phyloP scores from a whole-genome alignment of 768 basidiomycete genomes.

The Dioszegia crocea region DNA sequence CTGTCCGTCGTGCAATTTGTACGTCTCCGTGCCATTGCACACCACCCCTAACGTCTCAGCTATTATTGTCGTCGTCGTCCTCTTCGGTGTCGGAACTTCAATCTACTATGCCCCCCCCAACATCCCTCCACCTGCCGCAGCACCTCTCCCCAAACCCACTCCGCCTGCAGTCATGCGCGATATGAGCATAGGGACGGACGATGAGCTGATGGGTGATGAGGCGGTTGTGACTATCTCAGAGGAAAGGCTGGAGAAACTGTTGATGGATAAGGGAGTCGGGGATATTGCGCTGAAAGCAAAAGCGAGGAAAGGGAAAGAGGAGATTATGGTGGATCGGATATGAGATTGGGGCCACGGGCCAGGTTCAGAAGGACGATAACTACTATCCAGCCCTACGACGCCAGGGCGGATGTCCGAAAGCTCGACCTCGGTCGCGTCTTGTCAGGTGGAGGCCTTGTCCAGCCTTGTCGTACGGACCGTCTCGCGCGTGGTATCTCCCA shows the following conservation, averaged over 20 bases:
- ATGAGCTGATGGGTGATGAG: constrained; percentile 26
- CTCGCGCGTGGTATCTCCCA: no score
- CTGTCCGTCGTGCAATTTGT: constrained; percentile 50
- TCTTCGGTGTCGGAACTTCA: constrained; percentile 34
- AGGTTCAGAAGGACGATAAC: no score
- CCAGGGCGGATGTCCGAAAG: no score
- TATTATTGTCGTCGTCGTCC: constrained; percentile 40
- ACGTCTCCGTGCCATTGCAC: constrained; percentile 5
- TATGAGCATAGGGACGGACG: constrained; percentile 39
- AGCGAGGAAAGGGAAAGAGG: constrained; percentile 13
- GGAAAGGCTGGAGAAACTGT: constrained; percentile 32
- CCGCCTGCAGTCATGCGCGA: constrained; percentile 30
- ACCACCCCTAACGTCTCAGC: constrained; percentile 17
- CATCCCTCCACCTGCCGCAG: constrained; percentile 6
- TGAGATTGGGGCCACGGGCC: no score
- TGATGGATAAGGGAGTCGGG: constrained; percentile 26
- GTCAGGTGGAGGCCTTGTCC: no score
- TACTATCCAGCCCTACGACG: no score
- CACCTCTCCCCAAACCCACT: constrained; percentile 5
- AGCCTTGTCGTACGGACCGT: no score
- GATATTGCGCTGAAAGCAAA: constrained; percentile 7
- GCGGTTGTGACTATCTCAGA: constrained; percentile 21
- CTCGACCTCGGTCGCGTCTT: no score
- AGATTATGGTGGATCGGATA: constrained; percentile 18
- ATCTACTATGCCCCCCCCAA: constrained; percentile 15